Base-by-base conservation (phyloP, 768 basidiomycete genomes). In the Mycena sanguinolenta region DNA sequence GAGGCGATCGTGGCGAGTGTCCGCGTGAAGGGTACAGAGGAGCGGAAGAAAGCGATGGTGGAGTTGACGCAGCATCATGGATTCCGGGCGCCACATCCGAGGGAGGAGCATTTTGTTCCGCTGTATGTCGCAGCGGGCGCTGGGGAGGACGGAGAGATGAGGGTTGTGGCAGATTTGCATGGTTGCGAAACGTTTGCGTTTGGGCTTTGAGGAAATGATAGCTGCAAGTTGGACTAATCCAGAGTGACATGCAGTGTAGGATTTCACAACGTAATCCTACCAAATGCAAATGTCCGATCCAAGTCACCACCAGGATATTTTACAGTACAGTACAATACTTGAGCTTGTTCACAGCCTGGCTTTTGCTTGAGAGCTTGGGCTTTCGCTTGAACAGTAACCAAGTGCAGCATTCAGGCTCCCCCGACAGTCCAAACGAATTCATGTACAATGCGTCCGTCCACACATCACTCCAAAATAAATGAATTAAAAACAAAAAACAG, bases 381-480 rank as follows among this genome's bases (percentile, higher is more conserved):
- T n/a, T n/a, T n/a, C n/a, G n/a, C n/a, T n/a, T n/a, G n/a, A n/a
- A n/a, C 73, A 42, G 80, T 58, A 57, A 88, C 79, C 28, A 86
- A 73, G 59, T 80, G 88, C 88, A 6, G 77, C 75, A 44, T 82
- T 79, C 55, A 95, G 76, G 71, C 87, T 89, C 65, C 81, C 19
- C 89, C 89, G 0, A 95, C 95, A 13, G 89, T 92, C 12, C 73
- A 82, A 27, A 97, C 91, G 70, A 97, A 86, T 71, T 96, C 93
- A 59, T 97, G 95, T 59, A 97, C 89, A 78, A 92, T 94, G 52
- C n/a, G n/a, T n/a, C n/a, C n/a, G n/a, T n/a, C n/a, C n/a, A n/a
- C n/a, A n/a, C n/a, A n/a, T n/a, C n/a, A n/a, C n/a, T n/a, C n/a
- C n/a, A n/a, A n/a, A 9, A 34, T 25, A 55, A 21, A 78, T 52